These are phyloP conservation scores for Lactifluus volemus DNA, from an alignment of 768 basidiomycete species.

Conservation along the genomic window DNA sequence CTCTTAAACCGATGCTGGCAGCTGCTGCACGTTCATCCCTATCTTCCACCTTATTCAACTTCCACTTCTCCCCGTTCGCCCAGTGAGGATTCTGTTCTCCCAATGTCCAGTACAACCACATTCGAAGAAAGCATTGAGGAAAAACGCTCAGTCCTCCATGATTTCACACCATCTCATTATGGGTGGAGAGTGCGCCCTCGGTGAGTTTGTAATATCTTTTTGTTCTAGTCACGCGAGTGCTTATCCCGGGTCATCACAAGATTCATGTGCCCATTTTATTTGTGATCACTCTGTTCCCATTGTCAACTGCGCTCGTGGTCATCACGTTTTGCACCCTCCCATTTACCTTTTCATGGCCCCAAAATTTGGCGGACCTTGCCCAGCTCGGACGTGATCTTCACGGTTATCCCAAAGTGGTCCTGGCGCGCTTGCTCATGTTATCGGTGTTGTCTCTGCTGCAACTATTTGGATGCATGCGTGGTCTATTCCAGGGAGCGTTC, in stretches of 20 bases:
- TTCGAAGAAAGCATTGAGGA: conserved; percentile 11
- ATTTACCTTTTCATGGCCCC: conserved; percentile 69
- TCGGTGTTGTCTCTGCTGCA: conserved; percentile 73
- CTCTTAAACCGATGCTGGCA: conserved; percentile 14
- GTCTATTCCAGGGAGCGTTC: conserved; percentile 91
- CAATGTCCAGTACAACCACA: conserved; percentile 10
- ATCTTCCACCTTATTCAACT: conserved; percentile 4
- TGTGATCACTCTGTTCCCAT: conserved; percentile 55
- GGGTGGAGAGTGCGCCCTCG: conserved; percentile 15
- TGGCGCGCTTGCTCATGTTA: conserved; percentile 60
- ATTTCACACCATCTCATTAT: conserved; percentile 1
- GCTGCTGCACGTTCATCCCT: conserved; percentile 10
- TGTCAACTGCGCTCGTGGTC: conserved; percentile 51
- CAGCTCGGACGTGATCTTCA: conserved; percentile 68
- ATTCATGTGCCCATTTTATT: conserved; percentile 59
- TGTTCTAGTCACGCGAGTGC: conserved; percentile 11
- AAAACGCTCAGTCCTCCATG: background rate
- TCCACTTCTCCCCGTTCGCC: conserved; percentile 36
- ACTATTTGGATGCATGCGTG: conserved; percentile 96
- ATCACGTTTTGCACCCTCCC: conserved; percentile 47
- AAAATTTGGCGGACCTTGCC: conserved; percentile 65
- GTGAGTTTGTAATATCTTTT: conserved; percentile 13
- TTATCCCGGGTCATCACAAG: conserved; percentile 24
- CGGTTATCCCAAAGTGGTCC: conserved; percentile 67
- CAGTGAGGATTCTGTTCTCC: conserved; percentile 22